Base-by-base conservation (phyloP, 2,329 filamentous ascomycete species). In the Davidsoniella eucalypti region DNA sequence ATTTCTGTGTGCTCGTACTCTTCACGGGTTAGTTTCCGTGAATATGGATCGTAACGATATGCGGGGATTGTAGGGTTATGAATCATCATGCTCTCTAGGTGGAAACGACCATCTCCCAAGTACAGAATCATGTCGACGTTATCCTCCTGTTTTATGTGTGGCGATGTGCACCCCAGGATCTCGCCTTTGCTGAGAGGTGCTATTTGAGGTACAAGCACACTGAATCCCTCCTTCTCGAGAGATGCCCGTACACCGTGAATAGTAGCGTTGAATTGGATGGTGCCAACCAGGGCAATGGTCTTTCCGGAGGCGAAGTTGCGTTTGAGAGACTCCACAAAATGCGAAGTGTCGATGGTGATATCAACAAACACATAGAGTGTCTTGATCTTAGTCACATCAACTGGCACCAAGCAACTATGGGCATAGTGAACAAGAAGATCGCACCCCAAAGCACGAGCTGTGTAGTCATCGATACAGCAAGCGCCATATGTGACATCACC, bases 401-500 rank as follows among this genome's bases (percentile, higher is more conserved):
- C 87, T 0, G 92, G 92, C 57, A 98, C 94, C 55, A 98, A 72
- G 59, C 92, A 98, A 61, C 85, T 93, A 67, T 98, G 92, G 1
- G 92, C 92, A 62, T 98, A 98, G 67, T 98, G 92, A 1, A 98
- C 85, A 8, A 98, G 72, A 5, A 98, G 70, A 58, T 98, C 92
- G 63, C 92, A 98, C 1, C 87, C 92, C 18, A 98, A 74, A 0
- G 93, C 92, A 42, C 90, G 74, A 1, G 92, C 93, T 0, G 92
- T 98, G 67, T 93, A 98, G 67, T 98, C 92, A 63, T 98, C 92
- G 58, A 98, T 95, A 62, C 92, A 98, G 69, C 92, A 98, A 18
- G 92, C 92, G 55, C 92, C 92, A 63, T 98, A 98, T 1, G 92
- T 98, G 41, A 98, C 92, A 63, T 98, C 92, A 54, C 92, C 92